phyloP scores from a whole-genome alignment of 768 basidiomycete genomes.

The Tylopilus plumbeoviolaceoides region DNA sequence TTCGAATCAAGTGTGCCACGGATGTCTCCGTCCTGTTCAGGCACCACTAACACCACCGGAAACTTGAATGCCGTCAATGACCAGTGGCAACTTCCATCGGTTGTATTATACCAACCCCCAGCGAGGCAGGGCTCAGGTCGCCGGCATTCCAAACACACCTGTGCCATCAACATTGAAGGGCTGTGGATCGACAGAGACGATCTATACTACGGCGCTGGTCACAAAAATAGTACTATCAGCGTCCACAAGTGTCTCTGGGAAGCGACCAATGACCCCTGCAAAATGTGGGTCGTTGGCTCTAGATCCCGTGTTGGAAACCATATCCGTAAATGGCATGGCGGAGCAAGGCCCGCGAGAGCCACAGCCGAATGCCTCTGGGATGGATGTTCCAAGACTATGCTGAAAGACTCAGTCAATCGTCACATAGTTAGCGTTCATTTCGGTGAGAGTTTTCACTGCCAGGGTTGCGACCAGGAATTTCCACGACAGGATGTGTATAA shows the following conservation, averaged over 20 bases:
- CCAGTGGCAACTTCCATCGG: background rate
- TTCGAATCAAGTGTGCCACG: too few relatives aligned
- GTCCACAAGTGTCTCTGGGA: conserved; percentile 12
- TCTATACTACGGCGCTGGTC: background rate
- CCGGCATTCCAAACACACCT: background rate
- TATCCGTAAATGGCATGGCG: conserved; percentile 6
- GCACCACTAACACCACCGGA: too few relatives aligned
- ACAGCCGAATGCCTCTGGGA: conserved; percentile 2
- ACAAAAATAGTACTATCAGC: background rate
- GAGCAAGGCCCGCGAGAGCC: background rate
- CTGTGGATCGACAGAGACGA: conserved; percentile 6
- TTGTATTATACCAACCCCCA: background rate
- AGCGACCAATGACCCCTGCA: background rate
- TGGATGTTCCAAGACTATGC: conserved; percentile 1
- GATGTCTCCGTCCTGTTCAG: too few relatives aligned
- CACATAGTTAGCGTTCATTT: conserved; percentile 8
- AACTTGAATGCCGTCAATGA: background rate
- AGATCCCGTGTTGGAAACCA: conserved; percentile 1
- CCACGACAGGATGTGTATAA: conserved; percentile 8
- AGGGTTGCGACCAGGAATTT: background rate
- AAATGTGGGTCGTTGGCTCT: conserved; percentile 11
- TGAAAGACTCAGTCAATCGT: conserved; percentile 3
- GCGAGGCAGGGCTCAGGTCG: background rate
- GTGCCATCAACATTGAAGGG: background rate
- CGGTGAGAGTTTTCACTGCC: conserved; percentile 5